Evolutionary conservation across 768 basidiomycete genomes (phyloP), one percentile per base, ranked within the genome.

Genomic region (Russula compacta): DNA sequence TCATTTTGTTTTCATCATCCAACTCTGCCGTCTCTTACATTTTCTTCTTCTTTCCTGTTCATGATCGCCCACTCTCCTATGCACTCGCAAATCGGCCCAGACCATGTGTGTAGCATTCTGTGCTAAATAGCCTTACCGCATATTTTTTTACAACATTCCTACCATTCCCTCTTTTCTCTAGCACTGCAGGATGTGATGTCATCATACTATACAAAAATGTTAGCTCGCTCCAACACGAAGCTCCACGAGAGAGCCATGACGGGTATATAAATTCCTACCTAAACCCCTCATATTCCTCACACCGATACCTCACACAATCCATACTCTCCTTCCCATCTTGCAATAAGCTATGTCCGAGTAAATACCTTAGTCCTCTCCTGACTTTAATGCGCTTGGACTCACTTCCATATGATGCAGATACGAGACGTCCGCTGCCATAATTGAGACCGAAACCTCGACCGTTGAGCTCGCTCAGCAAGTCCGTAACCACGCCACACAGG

Each of bases 361-460:
- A 33, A 24, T 51, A 36, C 6, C 42, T 58, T 21, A 0, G 40
- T 6, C 39, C n/a, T 17, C 19, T 6, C 35, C 11, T 43, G 21
- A 19, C 42, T 21, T 8, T 14, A n/a, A 38, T 12, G 24, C 32
- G 14, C 39, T 35, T 24, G 17, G 35, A 9, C 46, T 57, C 33
- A 58, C 32, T 15, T n/a, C n/a, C n/a, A 4, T 9, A 4, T 12
- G 15, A 12, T 43, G 17, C 48, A 63, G 61, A 33, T 59, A 65
- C 53, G 55, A 60, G 43, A 60, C 59, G 4, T 57, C 63, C 38
- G 63, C 59, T 29, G 63, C 58, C 21, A 55, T 21, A 52, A 44
- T 39, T 3, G 65, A 64, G 63, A 59, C 56, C 8, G 59, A 64
- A 59, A 51, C 59, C 12, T 60, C 63, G n/a, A 66, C 62, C 11